Percentiles rank a stretch among this genome's conserved stretches.
Evolutionary conservation across 2,329 filamentous ascomycete genomes (phyloP).

Genomic region (Scedosporium boydii): DNA sequence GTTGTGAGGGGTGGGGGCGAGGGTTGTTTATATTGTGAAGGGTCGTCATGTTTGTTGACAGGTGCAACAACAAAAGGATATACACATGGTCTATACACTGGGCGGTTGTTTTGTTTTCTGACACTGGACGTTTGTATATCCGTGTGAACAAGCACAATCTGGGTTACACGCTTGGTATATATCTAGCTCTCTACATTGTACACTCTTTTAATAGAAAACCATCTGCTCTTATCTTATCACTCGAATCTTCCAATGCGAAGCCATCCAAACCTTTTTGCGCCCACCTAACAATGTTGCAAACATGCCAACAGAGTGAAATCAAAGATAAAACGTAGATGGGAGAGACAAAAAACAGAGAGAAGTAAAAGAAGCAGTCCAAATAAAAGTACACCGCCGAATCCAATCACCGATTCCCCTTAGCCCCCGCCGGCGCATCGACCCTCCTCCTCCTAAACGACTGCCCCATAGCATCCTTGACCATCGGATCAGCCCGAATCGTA

Average conservation of each 20-base stretch:
- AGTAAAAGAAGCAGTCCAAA: neutral
- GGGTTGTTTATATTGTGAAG: neutral
- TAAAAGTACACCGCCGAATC: neutral
- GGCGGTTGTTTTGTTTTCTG: too few species aligned
- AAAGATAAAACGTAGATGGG: neutral
- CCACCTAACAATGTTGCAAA: too few species aligned
- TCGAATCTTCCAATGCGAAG: neutral
- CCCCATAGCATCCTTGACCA: conserved; percentile 72
- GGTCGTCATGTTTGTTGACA: neutral
- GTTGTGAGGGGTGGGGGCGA: conserved; percentile 25
- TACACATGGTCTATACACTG: neutral
- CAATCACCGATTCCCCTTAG: conserved; percentile 28
- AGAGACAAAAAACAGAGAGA: neutral
- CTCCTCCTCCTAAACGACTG: conserved; percentile 55
- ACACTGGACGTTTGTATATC: neutral
- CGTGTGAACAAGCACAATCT: neutral
- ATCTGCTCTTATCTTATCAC: too few species aligned
- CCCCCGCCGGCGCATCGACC: conserved; percentile 52
- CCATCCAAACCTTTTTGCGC: too few species aligned
- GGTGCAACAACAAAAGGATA: too few species aligned
- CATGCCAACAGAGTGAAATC: neutral
- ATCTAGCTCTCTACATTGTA: neutral
- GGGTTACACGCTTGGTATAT: neutral
- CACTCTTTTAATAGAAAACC: neutral
- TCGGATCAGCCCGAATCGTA: conserved; percentile 67